Evolutionary conservation across 352 stramenopile genomes (phyloP), one percentile per base, ranked within the genome.

Genomic region (Pythium folliculosum): DNA sequence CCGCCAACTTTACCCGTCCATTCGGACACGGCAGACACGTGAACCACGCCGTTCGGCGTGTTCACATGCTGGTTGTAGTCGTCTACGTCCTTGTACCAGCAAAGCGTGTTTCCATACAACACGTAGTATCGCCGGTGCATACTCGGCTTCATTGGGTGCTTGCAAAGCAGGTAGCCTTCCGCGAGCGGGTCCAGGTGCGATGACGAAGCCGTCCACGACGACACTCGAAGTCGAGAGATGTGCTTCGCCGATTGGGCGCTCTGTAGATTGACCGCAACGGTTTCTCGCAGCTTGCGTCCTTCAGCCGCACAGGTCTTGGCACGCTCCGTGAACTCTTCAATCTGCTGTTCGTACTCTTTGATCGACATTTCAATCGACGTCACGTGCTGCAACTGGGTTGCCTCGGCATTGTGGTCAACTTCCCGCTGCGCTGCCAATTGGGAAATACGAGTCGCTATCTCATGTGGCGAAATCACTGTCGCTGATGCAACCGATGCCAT

Each of bases 121-220:
- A 94, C 84, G 63, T 89, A 92, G 74, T 94, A 94, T 30, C 82
- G 79, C 1, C 84, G 82, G 37, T 92, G 86, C 81, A 91, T 90
- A 16, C 75, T 76, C 7, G 76, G 77, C 10, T 85, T 80, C 30
- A 74, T 75, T 17, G 80, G 81, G 35, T 91, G 82, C 58, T 90
- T 88, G 35, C 78, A 86, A 0, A 90, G 72, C 37, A 94, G 65
- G 54, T 94, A 94, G 5, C 86, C 84, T 60, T 92, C 82, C 0
- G 75, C 84, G 5, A 94, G 61, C 6, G 86, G 76, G 22, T 92
- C 84, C 48, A 94, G 64, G 25, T 92, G 82, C 2, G 86, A 91
- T 1, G 75, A 71, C 47, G 70, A 81, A 10, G 77, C 63, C 14
- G 73, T 84, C 85, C 85, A 93, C 9, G 82, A 88, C 38, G 78